Base-by-base conservation (phyloP, 192 early-diverging fungal species). In the Coemansia sp. region DNA sequence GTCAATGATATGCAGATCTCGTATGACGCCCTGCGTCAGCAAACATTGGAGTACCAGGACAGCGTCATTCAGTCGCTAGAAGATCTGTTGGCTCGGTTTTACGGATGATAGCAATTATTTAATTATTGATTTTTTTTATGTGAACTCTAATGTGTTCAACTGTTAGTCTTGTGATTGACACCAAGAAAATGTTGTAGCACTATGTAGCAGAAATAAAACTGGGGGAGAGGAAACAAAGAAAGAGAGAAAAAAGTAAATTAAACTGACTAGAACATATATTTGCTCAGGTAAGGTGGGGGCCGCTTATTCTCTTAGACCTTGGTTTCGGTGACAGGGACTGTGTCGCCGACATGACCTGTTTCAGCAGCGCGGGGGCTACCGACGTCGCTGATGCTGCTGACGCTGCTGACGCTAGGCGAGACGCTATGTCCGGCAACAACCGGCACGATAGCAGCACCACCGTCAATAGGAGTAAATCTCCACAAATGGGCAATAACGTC, bases 21-120 rank as follows among this genome's bases (percentile, higher is more conserved):
- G 62, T 84, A 79, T 31, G 72, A 84, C 18, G n/a, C 49, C 55
- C 63, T 84, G 61, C 64, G 82, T 20, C 77, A 84, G 68, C 82
- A 84, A 49, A 84, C 82, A 7, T 31, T 79, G 3, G 77, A 84
- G 44, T 84, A 77, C 57, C 82, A 84, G 74, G 82, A 84, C 43
- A 51, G 71, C 8, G 74, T 84, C 34, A 84, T 76, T 33, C 82
- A 79, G 65, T 76, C 82, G 57, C 47, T 84, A 2, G 82, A 84
- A 34, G 82, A 84, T 16, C 71, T 84, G 22, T 41, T 84, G 18
- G 47, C 67, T n/a, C 70, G 54, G 34, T 76, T 84, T 36, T 79
- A 84, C 59, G 63, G 60, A 18, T 79, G 66, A 67, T 16, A 2
- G 20, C 5, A 24, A 27, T 3, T 27, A 7, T 27, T 24, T 38